These are phyloP conservation scores for Nitzschia putrida DNA, from an alignment of 108 stramenopile genomes.

Conservation along the genomic window DNA sequence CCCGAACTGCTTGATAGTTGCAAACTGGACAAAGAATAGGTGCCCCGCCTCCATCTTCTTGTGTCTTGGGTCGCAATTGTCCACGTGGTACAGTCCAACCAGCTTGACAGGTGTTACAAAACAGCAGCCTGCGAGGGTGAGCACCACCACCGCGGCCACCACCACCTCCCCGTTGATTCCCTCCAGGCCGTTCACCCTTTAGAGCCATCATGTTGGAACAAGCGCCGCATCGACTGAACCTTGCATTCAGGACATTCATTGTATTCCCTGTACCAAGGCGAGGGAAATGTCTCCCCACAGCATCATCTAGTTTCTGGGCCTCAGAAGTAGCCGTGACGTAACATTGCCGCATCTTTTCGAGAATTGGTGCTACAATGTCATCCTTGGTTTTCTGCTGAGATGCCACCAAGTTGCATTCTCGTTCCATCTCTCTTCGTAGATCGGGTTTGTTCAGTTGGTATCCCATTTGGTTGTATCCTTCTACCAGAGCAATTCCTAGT, in stretches of 20 bases:
- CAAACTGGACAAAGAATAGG: constrained; percentile 81
- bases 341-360: constrained; percentile 80
- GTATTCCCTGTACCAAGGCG: constrained; percentile 49
- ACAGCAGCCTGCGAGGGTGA: constrained; percentile 57
- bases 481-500: constrained; percentile 88
- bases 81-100: constrained; percentile 66
- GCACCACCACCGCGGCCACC: constrained; percentile 8
- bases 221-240: constrained; percentile 70
- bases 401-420: constrained; percentile 81
- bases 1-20: constrained; percentile 69
- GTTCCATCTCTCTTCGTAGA: constrained; percentile 82
- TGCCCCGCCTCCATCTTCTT: constrained; percentile 37
- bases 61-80: constrained; percentile 48
- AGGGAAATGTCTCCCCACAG: constrained; percentile 72
- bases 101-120: constrained; percentile 63
- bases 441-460: constrained; percentile 94
- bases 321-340: constrained; percentile 68
- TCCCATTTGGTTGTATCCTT: constrained; percentile 95
- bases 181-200: constrained; percentile 53
- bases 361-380: constrained; percentile 64
- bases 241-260: constrained; percentile 46
- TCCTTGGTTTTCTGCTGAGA: constrained; percentile 74
- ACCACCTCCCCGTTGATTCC: constrained; percentile 28
- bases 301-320: constrained; percentile 84
- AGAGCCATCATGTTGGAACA: constrained; percentile 65